Evolutionary conservation across 2,329 filamentous ascomycete genomes (phyloP).

Genomic region (Colletotrichum costaricense): DNA sequence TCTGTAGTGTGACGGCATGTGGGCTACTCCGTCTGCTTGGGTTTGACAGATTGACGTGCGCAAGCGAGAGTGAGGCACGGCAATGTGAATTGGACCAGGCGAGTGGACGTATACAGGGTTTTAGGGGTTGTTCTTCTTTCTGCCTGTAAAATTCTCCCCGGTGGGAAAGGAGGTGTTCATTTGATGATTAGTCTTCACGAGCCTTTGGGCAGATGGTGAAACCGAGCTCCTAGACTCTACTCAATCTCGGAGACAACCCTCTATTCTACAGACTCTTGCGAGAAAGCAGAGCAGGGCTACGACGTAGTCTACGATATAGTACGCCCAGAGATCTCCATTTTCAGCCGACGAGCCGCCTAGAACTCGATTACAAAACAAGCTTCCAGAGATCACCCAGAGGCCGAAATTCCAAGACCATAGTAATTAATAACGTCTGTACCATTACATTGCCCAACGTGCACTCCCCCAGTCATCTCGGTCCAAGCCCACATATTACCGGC

Average conservation of each 20-base stretch:
- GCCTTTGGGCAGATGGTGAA: not conserved
- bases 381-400: not conserved
- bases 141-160: not conserved
- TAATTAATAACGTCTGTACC: not conserved
- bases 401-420: not conserved
- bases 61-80: not conserved
- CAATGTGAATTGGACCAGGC: not conserved
- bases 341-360: not conserved
- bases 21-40: not conserved
- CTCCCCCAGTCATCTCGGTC: not conserved
- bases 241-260: not conserved
- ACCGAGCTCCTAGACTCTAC: not conserved
- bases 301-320: not conserved
- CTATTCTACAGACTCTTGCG: not conserved
- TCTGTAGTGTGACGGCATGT: not conserved
- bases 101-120: not conserved
- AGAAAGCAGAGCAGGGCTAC: not conserved
- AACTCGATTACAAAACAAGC: constrained; percentile 14
- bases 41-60: not conserved
- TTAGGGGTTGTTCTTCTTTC: not conserved
- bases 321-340: not conserved
- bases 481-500: not conserved
- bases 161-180: not conserved
- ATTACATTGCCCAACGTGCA: not conserved
- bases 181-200: not conserved